phyloP scores from a whole-genome alignment of 345 rosid species.

The Adansonia digitata region DNA sequence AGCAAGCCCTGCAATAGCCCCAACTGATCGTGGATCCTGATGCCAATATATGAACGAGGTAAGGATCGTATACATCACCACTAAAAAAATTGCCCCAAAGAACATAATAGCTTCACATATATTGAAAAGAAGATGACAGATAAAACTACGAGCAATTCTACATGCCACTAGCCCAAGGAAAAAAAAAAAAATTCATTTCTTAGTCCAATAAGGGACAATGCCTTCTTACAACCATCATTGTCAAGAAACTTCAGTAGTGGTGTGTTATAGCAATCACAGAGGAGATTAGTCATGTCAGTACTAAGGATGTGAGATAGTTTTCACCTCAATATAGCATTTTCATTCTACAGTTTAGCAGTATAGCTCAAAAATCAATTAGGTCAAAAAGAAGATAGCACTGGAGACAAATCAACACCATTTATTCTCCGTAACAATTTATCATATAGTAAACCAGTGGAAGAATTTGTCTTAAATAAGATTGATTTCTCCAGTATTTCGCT shows the following conservation, averaged over 20 bases:
- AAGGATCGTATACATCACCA: slow-evolving; percentile 10
- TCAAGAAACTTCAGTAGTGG: not conserved
- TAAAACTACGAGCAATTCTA: not conserved
- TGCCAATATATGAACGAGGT: slow-evolving; percentile 4
- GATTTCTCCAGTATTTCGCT: not conserved
- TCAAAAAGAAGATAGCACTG: not conserved
- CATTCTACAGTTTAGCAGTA: not conserved
- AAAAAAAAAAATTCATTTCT: not conserved
- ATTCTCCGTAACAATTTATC: not conserved
- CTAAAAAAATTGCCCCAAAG: not conserved
- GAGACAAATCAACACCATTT: slow-evolving; percentile 4
- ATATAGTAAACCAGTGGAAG: not conserved
- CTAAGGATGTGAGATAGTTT: not conserved
- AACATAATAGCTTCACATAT: not conserved
- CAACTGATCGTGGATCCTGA: slow-evolving; percentile 87
- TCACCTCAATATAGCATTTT: not conserved
- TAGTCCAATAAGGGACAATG: not conserved
- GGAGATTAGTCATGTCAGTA: not conserved
- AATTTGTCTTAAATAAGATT: not conserved
- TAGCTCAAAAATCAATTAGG: not conserved
- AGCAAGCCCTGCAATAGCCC: slow-evolving; percentile 95
- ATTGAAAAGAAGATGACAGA: not conserved
- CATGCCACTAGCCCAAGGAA: not conserved
- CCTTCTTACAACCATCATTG: not conserved
- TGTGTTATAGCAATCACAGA: not conserved